Base-by-base conservation (phyloP, 2,329 filamentous ascomycete species). In the Teratosphaeria epicoccoides region DNA sequence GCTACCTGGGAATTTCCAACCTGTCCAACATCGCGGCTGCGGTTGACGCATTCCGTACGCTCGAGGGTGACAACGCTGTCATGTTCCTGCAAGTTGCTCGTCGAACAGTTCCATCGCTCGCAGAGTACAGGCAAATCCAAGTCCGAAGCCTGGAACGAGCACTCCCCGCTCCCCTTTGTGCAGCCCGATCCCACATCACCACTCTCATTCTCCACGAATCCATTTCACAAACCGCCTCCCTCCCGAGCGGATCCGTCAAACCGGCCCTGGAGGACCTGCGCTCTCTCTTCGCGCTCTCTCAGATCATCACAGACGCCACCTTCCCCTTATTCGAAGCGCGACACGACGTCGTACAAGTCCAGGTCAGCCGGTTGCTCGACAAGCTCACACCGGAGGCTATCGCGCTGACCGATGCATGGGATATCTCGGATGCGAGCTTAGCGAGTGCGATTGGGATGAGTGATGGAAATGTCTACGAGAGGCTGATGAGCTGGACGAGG, bases 51-150 rank as follows among this genome's bases (percentile, higher is more conserved):
- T n/a, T 54, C n/a, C 33, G 33, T 17, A 54, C 52, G 4, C 51
- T 51, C 24, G 52, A 54, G 45, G 52, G 52, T 24, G 52, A 54
- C 28, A 54, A 54, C 46, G 49, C 48, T 17, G 52, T 54, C 11
- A 43, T 54, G 6, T 46, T 37, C 12, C 44, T 51, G 29, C 52
- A 54, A 24, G 49, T 54, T 2, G 48, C 52, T 23, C 40, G 52
- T 40, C 33, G n/a, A 40, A 7, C 33, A 40, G 7, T 17, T 40
- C n/a, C 33, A 40, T 9, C 33, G 20, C 33, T 2, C 33, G 5
- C 33, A 40, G 10, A 20, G n/a, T 17, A 6, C n/a, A n/a, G n/a
- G 33, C n/a, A 22, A 20, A 40, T 2, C 33, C n/a, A 40, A 40
- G 20, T 40, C 33, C 33, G 33, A 40, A 4, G 33, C 33, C 33